Base-by-base conservation (phyloP, 768 basidiomycete genomes). In the Strobilomyces confusus region DNA sequence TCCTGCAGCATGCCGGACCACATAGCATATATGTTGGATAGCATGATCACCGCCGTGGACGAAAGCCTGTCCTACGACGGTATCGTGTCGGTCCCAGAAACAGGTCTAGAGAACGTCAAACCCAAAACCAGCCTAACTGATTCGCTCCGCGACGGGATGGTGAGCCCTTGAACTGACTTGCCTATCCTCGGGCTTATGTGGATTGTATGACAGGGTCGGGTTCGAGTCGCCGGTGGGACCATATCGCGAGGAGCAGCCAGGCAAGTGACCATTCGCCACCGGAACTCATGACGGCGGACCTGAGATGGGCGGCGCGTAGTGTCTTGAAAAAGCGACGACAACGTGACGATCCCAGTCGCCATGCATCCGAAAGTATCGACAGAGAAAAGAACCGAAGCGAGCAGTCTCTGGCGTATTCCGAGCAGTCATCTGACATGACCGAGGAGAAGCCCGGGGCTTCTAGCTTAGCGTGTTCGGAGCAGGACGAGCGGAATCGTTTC, bases 21-120 rank as follows among this genome's bases (percentile, higher is more conserved):
- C 12, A 20, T 25, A 41, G 44, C 49, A 9, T 9, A 36, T 36
- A 51, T 51, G 33, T 19, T 51, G 40, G 45, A 47, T 15, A 23
- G 11, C 19, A 41, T 55, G 44, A 19, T 26, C 32, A 19, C 19
- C 1, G 49, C 26, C 4, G 49, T 55, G 32, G 38, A 51, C 2
- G 25, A 15, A 23, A 44, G 49, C 8, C 19, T 51, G 15, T 55
- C 54, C 14, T 55, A 50, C 13, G 37, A 38, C n/a, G 37, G 37
- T 19, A 38, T 38, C n/a, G 37, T 38, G 3, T 38, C 37, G 9
- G n/a, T 55, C 2, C 44, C 54, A 15, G 32, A 36, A 23, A 9
- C n/a, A 9, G 49, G 49, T 14, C n/a, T 55, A 23, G 54, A 55
- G 33, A 44, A 55, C 14, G 20, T 46, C 40, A 14, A 6, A 12